Base-by-base conservation (phyloP, 768 basidiomycete species). In the Xerocomus potaroensis region DNA sequence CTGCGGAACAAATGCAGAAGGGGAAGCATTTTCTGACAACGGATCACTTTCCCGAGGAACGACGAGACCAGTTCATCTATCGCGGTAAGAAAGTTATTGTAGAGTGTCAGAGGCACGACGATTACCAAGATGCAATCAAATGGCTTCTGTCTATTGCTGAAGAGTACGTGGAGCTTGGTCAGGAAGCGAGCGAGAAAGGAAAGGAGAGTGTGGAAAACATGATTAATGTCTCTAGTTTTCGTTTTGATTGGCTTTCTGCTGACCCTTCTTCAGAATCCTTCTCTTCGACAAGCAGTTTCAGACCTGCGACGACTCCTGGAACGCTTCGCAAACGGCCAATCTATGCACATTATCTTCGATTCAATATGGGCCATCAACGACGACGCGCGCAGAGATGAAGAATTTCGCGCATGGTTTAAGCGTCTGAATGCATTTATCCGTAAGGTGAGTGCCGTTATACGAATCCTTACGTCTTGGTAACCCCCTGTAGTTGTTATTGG, bases 21-120 rank as follows among this genome's bases (percentile, higher is more conserved):
- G 75, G 80, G 21, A 80, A 79, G 59, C 73, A 82, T 26, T 87
- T 89, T 65, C 56, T 96, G 43, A 68, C 69, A 14, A 89, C 93
- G 40, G 88, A 94, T 31, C 87, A 85, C 55, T 93, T 96, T 75
- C 93, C 94, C 0, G 75, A 86, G 56, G 93, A 93, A 66, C 75
- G 95, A 18, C 78, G 91, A 19, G 91, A 95, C 44, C 91, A 91
- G 60, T 96, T 92, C 67, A 87, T 98, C 60, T 95, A 85, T 73
- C 80, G 95, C 11, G 76, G 81, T 6, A 97, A 97, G 76, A 97
- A 96, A 81, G 84, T 87, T 30, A 80, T 96, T 43, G 76, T 94
- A 48, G 94, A 97, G 60, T 93, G 90, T 62, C 93, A 96, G 68
- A 84, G 85, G 60, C 92, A 95, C 67, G 76, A 83, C 43, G 87